A percentile compares a stretch with the other conserved stretches of the same genome.
Conservation (phyloP, 1,284 basidiomycete species). For the Papiliotrema flavescens region DNA sequence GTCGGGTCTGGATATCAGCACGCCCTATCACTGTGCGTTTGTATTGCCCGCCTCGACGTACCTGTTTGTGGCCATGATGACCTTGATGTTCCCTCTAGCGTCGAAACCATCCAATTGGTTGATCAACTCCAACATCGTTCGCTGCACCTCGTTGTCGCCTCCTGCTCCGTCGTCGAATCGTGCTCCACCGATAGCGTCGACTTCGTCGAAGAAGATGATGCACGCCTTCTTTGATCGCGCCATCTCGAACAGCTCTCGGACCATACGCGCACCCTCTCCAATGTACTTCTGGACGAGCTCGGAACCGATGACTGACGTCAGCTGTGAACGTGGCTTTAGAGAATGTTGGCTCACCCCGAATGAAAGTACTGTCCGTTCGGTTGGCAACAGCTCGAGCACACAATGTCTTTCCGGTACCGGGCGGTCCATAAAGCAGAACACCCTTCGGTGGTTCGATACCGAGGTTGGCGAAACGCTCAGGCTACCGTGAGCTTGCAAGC, state of each 20-base stretch:
- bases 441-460: constrained; percentile 99
- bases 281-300: constrained; percentile 99
- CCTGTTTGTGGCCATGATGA: constrained; percentile 98
- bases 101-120: constrained; percentile 99
- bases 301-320: constrained; percentile 68
- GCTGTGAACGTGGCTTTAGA: not conserved
- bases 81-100: constrained; percentile 97
- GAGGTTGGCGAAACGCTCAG: constrained; percentile 94
- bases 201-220: constrained; percentile 99
- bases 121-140: constrained; percentile 99
- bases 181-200: constrained; percentile 88
- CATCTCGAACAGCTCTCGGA: constrained; percentile 98
- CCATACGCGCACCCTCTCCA: constrained; percentile 98
- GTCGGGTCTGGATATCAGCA: constrained; percentile 67
- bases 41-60: constrained; percentile 40
- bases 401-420: constrained; percentile 97
- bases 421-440: constrained; percentile 89
- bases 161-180: constrained; percentile 98
- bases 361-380: constrained; percentile 98
- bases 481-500: constrained; percentile 55
- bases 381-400: constrained; percentile 98
- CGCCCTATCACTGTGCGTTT: not conserved
- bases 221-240: constrained; percentile 98
- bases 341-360: constrained; percentile 58
- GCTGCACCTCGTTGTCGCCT: constrained; percentile 98